A percentile compares a stretch with the other conserved stretches of the same genome.
Conservation (phyloP, 2,329 filamentous ascomycete species). For the Pseudogymnoascus sp. region DNA sequence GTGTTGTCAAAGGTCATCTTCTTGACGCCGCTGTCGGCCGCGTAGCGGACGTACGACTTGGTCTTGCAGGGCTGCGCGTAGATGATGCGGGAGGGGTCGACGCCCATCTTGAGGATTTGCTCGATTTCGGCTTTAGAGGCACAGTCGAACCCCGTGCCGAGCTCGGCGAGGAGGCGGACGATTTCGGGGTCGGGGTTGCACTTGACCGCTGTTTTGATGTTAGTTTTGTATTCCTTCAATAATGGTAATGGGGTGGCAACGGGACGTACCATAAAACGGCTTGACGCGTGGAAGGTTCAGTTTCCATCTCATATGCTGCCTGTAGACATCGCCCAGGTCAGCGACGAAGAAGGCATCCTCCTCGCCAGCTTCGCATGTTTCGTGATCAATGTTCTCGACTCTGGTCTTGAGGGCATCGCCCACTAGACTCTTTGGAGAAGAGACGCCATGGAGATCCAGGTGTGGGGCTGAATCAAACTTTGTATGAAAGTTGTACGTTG, state of each 20-base stretch:
- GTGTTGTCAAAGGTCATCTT: constrained; percentile 99
- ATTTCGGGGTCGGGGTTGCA: constrained; percentile 94
- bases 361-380: constrained; percentile 81
- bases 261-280: constrained; percentile 78
- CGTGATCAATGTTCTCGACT: constrained; percentile 74
- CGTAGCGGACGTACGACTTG: constrained; percentile 91
- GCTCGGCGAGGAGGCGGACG: constrained; percentile 73
- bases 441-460: constrained; percentile 23
- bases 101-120: constrained; percentile 72
- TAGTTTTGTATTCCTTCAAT: constrained; percentile 12
- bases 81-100: constrained; percentile 86
- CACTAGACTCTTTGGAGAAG: constrained; percentile 67
- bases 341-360: constrained; percentile 98
- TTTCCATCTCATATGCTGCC: constrained; percentile 98
- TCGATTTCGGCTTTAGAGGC: constrained; percentile 97
- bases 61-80: constrained; percentile 99
- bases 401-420: constrained; percentile 78
- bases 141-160: constrained; percentile 96
- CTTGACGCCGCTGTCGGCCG: constrained; percentile 74
- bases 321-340: constrained; percentile 96
- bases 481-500: constrained; percentile 25
- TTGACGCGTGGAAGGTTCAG: constrained; percentile 83
- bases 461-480: constrained; percentile 23
- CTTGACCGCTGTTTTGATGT: constrained; percentile 66
- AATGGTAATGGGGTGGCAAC: not conserved